Conservation (phyloP, 352 stramenopile species). For the Phytopythium boreale region DNA sequence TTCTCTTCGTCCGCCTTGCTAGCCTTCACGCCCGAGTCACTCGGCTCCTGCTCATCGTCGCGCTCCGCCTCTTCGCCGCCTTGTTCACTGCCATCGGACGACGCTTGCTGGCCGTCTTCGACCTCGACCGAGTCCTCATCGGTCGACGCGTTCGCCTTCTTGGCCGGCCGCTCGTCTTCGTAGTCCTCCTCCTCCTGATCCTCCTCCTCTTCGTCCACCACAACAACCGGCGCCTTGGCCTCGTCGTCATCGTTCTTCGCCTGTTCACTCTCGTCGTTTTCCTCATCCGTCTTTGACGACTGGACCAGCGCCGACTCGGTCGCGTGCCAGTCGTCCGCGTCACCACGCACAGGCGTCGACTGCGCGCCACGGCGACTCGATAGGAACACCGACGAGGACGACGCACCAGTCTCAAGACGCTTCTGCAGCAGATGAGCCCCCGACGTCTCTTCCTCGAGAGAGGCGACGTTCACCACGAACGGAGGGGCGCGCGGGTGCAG, state of each 20-base stretch:
- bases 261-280: constrained; percentile 9
- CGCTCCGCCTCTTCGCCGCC: not conserved
- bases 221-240: not conserved
- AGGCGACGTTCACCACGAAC: constrained; percentile 44
- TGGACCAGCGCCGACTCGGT: not conserved
- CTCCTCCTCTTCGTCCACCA: constrained; percentile 11
- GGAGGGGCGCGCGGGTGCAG: constrained; percentile 71
- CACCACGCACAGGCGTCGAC: constrained; percentile 13
- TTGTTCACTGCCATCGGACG: not conserved
- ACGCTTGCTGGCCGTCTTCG: constrained; percentile 8
- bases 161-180: constrained; percentile 30
- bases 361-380: not conserved
- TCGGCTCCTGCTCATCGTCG: not conserved
- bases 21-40: not conserved
- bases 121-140: constrained; percentile 11
- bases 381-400: not conserved
- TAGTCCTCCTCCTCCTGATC: constrained; percentile 38
- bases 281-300: constrained; percentile 21
- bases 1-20: constrained; percentile 11
- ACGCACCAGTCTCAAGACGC: constrained; percentile 30
- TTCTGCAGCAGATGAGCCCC: constrained; percentile 8
- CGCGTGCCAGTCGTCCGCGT: constrained; percentile 31
- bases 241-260: not conserved
- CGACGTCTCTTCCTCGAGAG: constrained; percentile 20
- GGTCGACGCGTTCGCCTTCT: constrained; percentile 14